Percentiles rank a stretch among this genome's conserved stretches.
Evolutionary conservation across 768 basidiomycete genomes (phyloP).

Genomic region (Scleroderma bovista): DNA sequence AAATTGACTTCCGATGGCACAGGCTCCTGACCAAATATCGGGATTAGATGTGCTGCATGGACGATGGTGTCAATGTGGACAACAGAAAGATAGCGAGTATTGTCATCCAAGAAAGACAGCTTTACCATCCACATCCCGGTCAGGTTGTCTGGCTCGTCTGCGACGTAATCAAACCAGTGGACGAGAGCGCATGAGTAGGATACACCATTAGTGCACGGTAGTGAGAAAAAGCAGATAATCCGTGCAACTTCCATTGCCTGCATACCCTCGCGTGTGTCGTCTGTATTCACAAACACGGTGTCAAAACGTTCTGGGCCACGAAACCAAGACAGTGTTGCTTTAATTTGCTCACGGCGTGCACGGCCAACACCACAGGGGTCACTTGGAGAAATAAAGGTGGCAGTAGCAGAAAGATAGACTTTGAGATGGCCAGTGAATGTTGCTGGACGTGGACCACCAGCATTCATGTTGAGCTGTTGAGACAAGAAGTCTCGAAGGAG

Average conservation of each 20-base stretch:
- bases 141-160: conserved; percentile 7
- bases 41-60: not conserved
- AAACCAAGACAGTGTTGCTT: conserved; percentile 1
- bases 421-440: too few species aligned
- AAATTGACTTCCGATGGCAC: not conserved
- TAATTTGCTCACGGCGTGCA: conserved; percentile 4
- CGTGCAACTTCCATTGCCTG: conserved; percentile 1
- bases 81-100: not conserved
- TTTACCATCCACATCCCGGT: conserved; percentile 24
- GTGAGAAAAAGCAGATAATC: conserved; percentile 3
- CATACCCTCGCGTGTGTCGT: conserved; percentile 14
- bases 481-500: not conserved
- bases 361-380: conserved; percentile 6
- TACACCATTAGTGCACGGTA: too few species aligned
- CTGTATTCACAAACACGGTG: conserved; percentile 20
- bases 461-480: not conserved
- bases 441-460: too few species aligned
- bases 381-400: conserved; percentile 3
- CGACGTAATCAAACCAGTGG: conserved; percentile 18
- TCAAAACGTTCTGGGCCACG: conserved; percentile 12
- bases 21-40: not conserved
- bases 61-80: not conserved
- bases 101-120: not conserved
- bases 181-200: conserved; percentile 23
- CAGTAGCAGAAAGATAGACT: conserved; percentile 1